Evolutionary conservation across 2,329 filamentous ascomycete species (phyloP), one percentile per base, ranked within the genome.

Genomic region (Aureobasidium sp.): DNA sequence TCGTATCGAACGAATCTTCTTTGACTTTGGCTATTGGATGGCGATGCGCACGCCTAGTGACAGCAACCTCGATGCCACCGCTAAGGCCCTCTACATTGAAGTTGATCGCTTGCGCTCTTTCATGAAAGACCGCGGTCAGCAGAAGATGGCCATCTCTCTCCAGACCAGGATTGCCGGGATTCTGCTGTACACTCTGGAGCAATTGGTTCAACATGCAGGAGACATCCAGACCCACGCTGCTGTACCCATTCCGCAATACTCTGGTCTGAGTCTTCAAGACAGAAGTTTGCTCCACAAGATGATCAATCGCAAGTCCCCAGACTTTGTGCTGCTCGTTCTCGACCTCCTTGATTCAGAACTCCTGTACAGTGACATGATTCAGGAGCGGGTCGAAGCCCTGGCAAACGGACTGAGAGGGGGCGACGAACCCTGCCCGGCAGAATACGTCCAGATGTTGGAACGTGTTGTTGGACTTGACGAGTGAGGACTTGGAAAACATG

Each of bases 131-230:
- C 55, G 11, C 25, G 31, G 31, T 34, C 11, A 36, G 14, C 1
- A 5, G n/a, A 15, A n/a, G 5, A 25, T 39, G 42, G 15, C 31
- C 17, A 7, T 20, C 2, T 11, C 8, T 14, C 3, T 37, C 2
- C 42, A 48, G 5, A 4, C 2, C 27, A 47, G 20, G 15, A 31
- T 39, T n/a, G 20, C 8, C 5, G 55, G 27, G 2, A 58, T 58
- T 6, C 12, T 58, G n/a, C 42, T 58, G 9, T 58, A 47, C 11
- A 48, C 55, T 20, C 55, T 58, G n/a, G 55, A 58, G 31, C 55
- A 58, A 20, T 5, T 48, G 27, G 20, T 27, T 1, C 20, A 22
- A 12, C 22, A 58, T 29, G 20, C n/a, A 8, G 34, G 29, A 25
- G 55, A 58, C 15, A 22, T 39, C 15, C 20, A 47, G 14, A 14